Percentiles rank a stretch among this genome's conserved stretches.
Evolutionary conservation across 2,329 filamentous ascomycete species (phyloP).

Genomic region (Fusarium xyrophilum): DNA sequence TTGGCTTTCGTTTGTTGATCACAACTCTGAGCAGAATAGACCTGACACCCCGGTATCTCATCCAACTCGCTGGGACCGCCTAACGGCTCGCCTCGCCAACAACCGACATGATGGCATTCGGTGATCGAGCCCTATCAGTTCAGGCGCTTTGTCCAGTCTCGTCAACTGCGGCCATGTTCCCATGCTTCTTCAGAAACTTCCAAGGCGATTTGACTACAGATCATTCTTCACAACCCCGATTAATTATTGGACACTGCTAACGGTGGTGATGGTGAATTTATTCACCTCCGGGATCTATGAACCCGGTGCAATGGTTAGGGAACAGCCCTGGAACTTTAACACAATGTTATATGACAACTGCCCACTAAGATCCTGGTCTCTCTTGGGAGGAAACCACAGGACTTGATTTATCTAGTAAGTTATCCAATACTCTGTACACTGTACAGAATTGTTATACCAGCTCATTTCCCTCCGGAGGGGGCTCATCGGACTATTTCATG

Average conservation of each 20-base stretch:
- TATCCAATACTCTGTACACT: not conserved
- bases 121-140: conserved; percentile 29
- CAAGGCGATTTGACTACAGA: conserved; percentile 19
- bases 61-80: conserved; percentile 39
- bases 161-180: not conserved
- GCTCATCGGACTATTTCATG: not conserved
- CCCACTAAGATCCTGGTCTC: not conserved
- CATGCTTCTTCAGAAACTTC: conserved; percentile 21
- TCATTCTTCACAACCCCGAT: conserved; percentile 26
- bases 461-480: conserved; percentile 19
- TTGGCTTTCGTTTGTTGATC: conserved; percentile 20
- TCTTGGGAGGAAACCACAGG: not conserved
- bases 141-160: conserved; percentile 12
- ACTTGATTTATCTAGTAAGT: conserved; percentile 1
- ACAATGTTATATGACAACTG: conserved; percentile 16
- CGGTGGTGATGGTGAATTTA: conserved; percentile 33
- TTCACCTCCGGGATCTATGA: not conserved
- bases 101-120: conserved; percentile 42
- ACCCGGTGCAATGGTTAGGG: conserved; percentile 17
- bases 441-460: not conserved
- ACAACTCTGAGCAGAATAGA: conserved; percentile 26
- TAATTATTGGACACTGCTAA: conserved; percentile 1
- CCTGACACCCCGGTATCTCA: conserved; percentile 27
- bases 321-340: conserved; percentile 23
- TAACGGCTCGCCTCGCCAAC: conserved; percentile 40